Evolutionary conservation across 805 yeast genomes (phyloP).

Genomic region (Komagataella ulmi): DNA sequence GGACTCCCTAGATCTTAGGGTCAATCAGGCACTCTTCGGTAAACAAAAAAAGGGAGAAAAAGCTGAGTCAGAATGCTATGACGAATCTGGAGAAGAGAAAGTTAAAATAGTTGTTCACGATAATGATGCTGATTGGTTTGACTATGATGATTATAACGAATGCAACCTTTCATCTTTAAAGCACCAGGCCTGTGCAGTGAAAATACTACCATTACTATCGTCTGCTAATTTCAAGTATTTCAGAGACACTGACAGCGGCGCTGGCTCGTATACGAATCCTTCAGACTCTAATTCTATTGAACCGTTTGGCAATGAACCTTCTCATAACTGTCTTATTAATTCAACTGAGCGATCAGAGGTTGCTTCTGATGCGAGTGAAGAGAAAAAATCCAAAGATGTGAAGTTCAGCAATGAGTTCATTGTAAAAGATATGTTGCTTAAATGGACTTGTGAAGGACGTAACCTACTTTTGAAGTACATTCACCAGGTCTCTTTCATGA

Average conservation of each 20-base stretch:
- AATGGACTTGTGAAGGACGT: slow-evolving; percentile 66
- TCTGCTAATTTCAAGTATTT: slow-evolving; percentile 61
- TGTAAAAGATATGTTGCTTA: slow-evolving; percentile 58
- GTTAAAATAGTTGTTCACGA: slow-evolving; percentile 17
- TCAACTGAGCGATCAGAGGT: slow-evolving; percentile 11
- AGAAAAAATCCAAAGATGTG: background rate
- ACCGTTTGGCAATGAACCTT: slow-evolving; percentile 40
- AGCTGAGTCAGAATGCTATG: slow-evolving; percentile 8
- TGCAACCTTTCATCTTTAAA: slow-evolving; percentile 28
- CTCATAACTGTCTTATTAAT: slow-evolving; percentile 50
- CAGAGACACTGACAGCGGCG: slow-evolving; percentile 35
- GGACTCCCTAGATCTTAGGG: slow-evolving; percentile 44
- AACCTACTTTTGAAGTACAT: slow-evolving; percentile 50
- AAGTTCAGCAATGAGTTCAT: slow-evolving; percentile 55
- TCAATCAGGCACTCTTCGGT: slow-evolving; percentile 31
- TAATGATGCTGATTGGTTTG: slow-evolving; percentile 47
- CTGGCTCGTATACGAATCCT: slow-evolving; percentile 22
- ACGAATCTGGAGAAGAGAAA: slow-evolving; percentile 3
- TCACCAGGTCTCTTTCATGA: slow-evolving; percentile 30
- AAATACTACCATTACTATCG: slow-evolving; percentile 48
- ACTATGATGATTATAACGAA: slow-evolving; percentile 47
- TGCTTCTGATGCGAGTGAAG: slow-evolving; percentile 10
- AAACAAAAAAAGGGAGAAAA: background rate
- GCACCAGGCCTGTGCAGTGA: slow-evolving; percentile 23
- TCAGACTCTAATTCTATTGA: slow-evolving; percentile 14